These are phyloP conservation scores for Diplodia sapinea DNA, from an alignment of 2,329 filamentous ascomycete genomes.

Conservation along the genomic window DNA sequence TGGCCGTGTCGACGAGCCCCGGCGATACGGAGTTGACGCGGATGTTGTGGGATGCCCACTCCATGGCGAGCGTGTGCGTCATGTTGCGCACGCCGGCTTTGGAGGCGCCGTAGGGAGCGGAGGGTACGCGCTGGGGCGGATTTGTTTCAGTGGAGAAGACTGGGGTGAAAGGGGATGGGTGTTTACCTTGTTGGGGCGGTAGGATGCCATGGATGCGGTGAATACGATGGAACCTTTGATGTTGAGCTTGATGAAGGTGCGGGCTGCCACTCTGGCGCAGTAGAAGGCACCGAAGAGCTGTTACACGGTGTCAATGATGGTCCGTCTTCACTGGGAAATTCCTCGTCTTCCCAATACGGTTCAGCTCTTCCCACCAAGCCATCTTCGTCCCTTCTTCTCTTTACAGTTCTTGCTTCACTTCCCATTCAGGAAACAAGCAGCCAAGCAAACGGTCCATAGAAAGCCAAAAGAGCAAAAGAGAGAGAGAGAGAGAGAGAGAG, in stretches of 20 bases:
- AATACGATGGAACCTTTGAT: slow-evolving; percentile 56
- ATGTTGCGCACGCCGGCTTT: slow-evolving; percentile 53
- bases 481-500: too few relatives aligned
- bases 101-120: slow-evolving; percentile 52
- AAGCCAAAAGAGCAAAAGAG: background rate
- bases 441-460: too few relatives aligned
- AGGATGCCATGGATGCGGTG: slow-evolving; percentile 56
- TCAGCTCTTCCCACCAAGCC: too few relatives aligned
- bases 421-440: too few relatives aligned
- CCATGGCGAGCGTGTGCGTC: slow-evolving; percentile 50
- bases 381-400: too few relatives aligned
- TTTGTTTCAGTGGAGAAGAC: background rate
- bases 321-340: background rate
- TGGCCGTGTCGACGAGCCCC: slow-evolving; percentile 46
- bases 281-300: slow-evolving; percentile 54
- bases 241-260: slow-evolving; percentile 54
- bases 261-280: slow-evolving; percentile 50
- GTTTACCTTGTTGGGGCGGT: slow-evolving; percentile 52
- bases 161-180: background rate
- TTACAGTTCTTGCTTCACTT: too few relatives aligned
- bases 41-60: slow-evolving; percentile 48
- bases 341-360: background rate
- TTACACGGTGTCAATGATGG: background rate
- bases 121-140: slow-evolving; percentile 41
- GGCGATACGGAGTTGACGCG: slow-evolving; percentile 49